phyloP scores from a whole-genome alignment of 352 stramenopile species.

The Pythium aristosporum region DNA sequence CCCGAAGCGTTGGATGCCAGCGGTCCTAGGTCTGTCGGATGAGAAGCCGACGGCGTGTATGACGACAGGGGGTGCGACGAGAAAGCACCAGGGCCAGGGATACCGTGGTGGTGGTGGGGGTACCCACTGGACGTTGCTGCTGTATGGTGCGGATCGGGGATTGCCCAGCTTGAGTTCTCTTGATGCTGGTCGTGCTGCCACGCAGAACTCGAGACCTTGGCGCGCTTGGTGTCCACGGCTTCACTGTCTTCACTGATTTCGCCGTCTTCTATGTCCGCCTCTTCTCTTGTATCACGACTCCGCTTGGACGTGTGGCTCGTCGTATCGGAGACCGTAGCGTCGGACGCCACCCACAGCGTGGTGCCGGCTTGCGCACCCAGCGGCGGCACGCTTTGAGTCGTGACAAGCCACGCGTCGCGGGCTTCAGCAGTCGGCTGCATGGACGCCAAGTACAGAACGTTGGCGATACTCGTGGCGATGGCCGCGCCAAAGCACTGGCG shows the following conservation, averaged over 20 bases:
- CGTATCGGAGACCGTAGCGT: constrained; percentile 3
- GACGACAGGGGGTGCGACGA: not conserved
- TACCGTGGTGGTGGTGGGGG: not conserved
- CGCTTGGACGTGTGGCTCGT: not conserved
- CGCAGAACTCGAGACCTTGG: constrained; percentile 15
- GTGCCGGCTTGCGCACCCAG: constrained; percentile 33
- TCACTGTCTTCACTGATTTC: constrained; percentile 43
- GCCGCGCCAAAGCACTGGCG: constrained; percentile 49
- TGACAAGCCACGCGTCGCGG: constrained; percentile 59
- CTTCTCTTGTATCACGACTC: constrained; percentile 21
- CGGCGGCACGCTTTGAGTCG: constrained; percentile 56
- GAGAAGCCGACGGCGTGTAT: not conserved
- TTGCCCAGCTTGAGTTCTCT: not conserved
- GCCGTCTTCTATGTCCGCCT: constrained; percentile 45
- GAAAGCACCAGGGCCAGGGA: not conserved
- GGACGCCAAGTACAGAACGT: constrained; percentile 72
- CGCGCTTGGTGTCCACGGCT: constrained; percentile 15
- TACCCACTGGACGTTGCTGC: not conserved
- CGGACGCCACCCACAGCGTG: constrained; percentile 33
- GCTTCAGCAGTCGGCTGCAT: constrained; percentile 37
- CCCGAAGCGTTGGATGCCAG: constrained; percentile 11
- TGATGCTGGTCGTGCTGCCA: constrained; percentile 11
- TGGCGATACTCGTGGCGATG: constrained; percentile 54
- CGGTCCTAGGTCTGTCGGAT: constrained; percentile 1
- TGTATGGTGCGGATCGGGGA: not conserved